Evolutionary conservation across 345 rosid genomes (phyloP).

Genomic region (Euphorbia lathyris): DNA sequence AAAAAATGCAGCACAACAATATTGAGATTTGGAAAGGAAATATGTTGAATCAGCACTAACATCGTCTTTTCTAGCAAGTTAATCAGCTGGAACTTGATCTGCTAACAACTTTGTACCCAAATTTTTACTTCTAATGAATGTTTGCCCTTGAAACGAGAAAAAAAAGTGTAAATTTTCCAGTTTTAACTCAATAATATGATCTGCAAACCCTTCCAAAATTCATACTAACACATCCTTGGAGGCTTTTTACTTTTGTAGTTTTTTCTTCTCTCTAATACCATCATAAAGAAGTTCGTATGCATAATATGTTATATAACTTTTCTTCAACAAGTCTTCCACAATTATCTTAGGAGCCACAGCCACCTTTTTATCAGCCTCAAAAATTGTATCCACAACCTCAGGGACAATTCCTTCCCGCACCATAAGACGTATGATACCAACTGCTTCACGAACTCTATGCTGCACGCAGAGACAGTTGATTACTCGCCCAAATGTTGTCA

Average conservation of each 20-base stretch:
- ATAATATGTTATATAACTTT: conserved; percentile 69
- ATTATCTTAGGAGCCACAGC: conserved; percentile 89
- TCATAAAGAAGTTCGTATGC: conserved; percentile 82
- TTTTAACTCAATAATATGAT: conserved; percentile 9
- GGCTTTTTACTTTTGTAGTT: conserved; percentile 52
- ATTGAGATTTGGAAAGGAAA: neutral
- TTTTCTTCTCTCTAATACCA: conserved; percentile 79
- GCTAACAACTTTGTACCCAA: neutral
- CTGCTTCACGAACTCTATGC: conserved; percentile 66
- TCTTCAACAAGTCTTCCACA: conserved; percentile 84
- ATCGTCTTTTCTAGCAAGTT: neutral
- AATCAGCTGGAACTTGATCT: neutral
- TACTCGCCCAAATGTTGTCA: conserved; percentile 71
- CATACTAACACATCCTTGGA: conserved; percentile 21
- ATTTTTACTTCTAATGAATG: neutral
- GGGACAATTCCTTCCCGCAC: conserved; percentile 69
- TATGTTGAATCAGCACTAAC: neutral
- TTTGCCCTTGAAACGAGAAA: neutral
- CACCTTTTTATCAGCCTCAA: conserved; percentile 67
- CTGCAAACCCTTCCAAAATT: conserved; percentile 8
- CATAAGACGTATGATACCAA: conserved; percentile 64
- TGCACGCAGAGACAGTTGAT: conserved; percentile 77
- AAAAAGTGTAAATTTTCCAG: neutral
- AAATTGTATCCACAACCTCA: conserved; percentile 64
- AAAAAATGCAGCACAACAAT: no score